Base-by-base conservation (phyloP, 768 basidiomycete genomes). In the Termitomyces sp. region DNA sequence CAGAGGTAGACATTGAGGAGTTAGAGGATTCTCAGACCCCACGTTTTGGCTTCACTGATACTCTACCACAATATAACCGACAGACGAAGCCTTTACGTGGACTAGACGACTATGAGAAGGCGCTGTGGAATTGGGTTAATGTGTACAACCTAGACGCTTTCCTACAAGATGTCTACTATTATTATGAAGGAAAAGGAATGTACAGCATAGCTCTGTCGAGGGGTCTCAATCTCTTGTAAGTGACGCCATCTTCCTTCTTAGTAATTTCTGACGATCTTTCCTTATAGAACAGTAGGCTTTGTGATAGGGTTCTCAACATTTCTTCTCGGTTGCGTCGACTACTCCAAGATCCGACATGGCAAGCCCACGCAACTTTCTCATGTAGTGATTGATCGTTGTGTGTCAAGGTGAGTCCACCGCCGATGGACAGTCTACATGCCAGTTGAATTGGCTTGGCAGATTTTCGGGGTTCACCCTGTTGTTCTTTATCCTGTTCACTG, bases 271-370 rank as follows among this genome's bases (percentile, higher is more conserved):
- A 69, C 68, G 59, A 73, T 68, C 32, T 56, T 60, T 66, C 47
- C 55, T 54, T 49, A 35, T 71, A 99, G 97, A 62, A 99, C 96
- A 61, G 87, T 97, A 23, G 95, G 95, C 45, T 99, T 98, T 73
- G 96, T 98, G 50, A 98, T 98, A 64, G 84, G 82, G n/a, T 99
- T 99, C 73, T 96, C 97, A 12, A 96, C 95, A 9, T 99, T 99
- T 70, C 77, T 99, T 12, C 72, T 96, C 6, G 92, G 95, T 14
- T 99, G 97, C 71, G 82, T 99, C 60, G 95, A 99, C 70, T 98
- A 97, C 69, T 85, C 88, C 35, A 81, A 81, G 38, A 82, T 98
- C 57, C 82, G 82, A 56, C 82, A 80, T 19, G 86, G 89, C 56
- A 79, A 82, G 27, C 77, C 82, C 41, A 85, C 82, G 23, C 82